A percentile compares a stretch with the other conserved stretches of the same genome.
phyloP scores from a whole-genome alignment of 768 basidiomycete species.

The Suillus subaureus region DNA sequence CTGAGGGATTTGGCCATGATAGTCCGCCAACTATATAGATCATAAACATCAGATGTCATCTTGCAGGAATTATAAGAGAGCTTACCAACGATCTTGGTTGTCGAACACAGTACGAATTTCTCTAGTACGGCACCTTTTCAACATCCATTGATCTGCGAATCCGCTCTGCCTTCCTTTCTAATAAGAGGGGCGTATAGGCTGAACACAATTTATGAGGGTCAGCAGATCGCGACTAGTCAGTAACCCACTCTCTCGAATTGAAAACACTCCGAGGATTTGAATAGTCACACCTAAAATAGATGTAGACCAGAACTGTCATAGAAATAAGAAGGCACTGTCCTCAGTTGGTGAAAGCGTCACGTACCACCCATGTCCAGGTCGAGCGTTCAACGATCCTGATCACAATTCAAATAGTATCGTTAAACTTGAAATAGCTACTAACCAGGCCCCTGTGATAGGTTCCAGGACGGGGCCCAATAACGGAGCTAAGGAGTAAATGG shows the following conservation, averaged over 20 bases:
- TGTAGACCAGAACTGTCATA: conserved; percentile 63
- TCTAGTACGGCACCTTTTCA: conserved; percentile 43
- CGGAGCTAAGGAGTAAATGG: conserved; percentile 66
- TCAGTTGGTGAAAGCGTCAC: conserved; percentile 18
- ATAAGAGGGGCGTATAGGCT: conserved; percentile 34
- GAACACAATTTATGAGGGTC: background rate
- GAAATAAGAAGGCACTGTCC: background rate
- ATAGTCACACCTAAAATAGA: conserved; percentile 56
- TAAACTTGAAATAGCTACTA: conserved; percentile 7
- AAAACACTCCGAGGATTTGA: conserved; percentile 58
- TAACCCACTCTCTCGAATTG: conserved; percentile 62
- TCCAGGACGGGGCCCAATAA: conserved; percentile 69
- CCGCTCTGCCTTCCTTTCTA: conserved; percentile 53
- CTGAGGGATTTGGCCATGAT: conserved; percentile 56
- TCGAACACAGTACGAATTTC: conserved; percentile 53
- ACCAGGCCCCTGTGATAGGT: conserved; percentile 65
- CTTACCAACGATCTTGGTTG: conserved; percentile 45
- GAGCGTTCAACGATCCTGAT: conserved; percentile 56
- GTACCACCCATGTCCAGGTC: conserved; percentile 74
- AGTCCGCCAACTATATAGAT: conserved; percentile 44
- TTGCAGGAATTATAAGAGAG: conserved; percentile 10
- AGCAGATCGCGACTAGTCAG: conserved; percentile 14
- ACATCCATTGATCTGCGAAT: conserved; percentile 47
- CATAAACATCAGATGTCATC: background rate
- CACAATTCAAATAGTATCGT: conserved; percentile 8